These are phyloP conservation scores for Cupressus sempervirens DNA, from an alignment of 75 land plant genomes.

Conservation along the genomic window DNA sequence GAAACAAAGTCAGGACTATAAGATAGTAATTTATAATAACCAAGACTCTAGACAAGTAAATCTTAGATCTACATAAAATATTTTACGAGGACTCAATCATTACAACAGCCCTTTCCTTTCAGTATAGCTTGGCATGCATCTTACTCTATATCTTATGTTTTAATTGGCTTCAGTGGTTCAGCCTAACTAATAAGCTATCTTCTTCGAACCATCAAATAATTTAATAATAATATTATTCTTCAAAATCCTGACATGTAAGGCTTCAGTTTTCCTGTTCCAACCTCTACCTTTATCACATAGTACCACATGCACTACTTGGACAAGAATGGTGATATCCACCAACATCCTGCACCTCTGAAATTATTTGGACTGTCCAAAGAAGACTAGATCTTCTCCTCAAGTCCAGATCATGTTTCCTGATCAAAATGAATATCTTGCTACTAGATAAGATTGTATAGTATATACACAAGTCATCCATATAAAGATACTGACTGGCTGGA, in stretches of 20 bases:
- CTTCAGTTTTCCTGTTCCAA: not conserved
- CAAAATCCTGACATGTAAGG: not conserved
- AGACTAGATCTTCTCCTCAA: not conserved
- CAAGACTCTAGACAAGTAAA: not conserved
- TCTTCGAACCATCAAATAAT: not conserved
- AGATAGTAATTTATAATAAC: not conserved
- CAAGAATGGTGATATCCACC: not conserved
- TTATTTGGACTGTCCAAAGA: not conserved
- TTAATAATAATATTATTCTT: not conserved
- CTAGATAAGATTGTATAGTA: conserved; percentile 24
- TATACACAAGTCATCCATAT: conserved; percentile 58
- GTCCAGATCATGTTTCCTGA: not conserved
- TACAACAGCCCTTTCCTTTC: not conserved
- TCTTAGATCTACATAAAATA: not conserved
- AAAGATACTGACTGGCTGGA: conserved; percentile 69
- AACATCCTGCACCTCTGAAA: not conserved
- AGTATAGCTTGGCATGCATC: not conserved
- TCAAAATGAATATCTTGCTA: not conserved
- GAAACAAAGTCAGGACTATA: not conserved
- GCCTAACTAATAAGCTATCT: not conserved
- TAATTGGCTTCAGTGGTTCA: not conserved
- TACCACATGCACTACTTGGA: not conserved
- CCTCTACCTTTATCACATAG: not conserved
- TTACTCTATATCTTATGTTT: not conserved
- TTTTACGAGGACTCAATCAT: not conserved